A percentile compares a stretch with the other conserved stretches of the same genome.
phyloP scores from a whole-genome alignment of 768 basidiomycete species.

The Mycena belliarum region DNA sequence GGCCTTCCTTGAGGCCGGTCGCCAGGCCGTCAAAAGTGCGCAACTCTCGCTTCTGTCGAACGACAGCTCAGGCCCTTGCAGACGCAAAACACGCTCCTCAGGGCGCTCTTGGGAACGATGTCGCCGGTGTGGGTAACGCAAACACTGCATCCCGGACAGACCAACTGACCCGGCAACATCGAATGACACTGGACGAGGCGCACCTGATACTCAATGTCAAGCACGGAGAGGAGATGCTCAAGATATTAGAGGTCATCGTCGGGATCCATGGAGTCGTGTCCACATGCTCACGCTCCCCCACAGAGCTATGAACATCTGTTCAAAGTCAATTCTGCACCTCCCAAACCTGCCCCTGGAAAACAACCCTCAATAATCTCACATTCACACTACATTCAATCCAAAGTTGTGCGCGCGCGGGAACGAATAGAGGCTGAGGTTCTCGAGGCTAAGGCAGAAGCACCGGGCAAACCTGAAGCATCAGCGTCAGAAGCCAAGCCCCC shows the following conservation, averaged over 20 bases:
- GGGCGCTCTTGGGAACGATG: conserved; percentile 64
- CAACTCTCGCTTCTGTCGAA: conserved; percentile 11
- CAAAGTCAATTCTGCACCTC: conserved; percentile 74
- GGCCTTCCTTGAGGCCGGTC: conserved; percentile 86
- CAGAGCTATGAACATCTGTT: conserved; percentile 95
- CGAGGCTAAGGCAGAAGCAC: background rate
- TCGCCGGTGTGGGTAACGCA: conserved; percentile 72
- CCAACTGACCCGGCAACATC: conserved; percentile 79
- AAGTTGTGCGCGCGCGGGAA: conserved; percentile 93
- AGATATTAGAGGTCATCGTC: conserved; percentile 65
- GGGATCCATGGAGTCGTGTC: background rate
- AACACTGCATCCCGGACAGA: conserved; percentile 77
- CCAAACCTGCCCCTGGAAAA: conserved; percentile 47
- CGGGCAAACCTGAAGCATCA: conserved; percentile 2
- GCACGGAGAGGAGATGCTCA: conserved; percentile 67
- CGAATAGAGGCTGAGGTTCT: conserved; percentile 90
- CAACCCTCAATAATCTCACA: conserved; percentile 46
- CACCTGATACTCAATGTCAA: conserved; percentile 89
- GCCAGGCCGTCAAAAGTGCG: conserved; percentile 92
- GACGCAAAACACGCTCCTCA: conserved; percentile 86
- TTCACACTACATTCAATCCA: conserved; percentile 95
- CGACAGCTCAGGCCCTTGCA: conserved; percentile 29
- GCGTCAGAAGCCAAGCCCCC: no score
- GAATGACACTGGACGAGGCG: conserved; percentile 96
- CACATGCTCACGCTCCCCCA: background rate